These are phyloP conservation scores for Malus hybrid DNA, from an alignment of 331 rosid genomes.

Conservation along the genomic window DNA sequence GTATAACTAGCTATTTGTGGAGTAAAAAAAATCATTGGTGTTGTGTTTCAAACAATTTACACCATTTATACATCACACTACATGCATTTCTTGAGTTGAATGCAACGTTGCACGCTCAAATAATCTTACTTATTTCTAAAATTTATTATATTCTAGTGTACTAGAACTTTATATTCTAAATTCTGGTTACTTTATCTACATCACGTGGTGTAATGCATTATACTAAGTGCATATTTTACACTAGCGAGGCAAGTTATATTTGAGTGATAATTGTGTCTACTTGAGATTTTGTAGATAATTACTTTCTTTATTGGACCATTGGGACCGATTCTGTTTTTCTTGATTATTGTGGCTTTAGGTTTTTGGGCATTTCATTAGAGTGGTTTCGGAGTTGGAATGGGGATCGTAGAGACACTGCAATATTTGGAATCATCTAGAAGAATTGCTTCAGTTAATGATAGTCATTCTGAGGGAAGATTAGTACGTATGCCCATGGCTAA, in stretches of 20 bases:
- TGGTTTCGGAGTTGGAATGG: conserved; percentile 23
- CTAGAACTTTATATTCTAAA: no score
- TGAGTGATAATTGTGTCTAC: neutral
- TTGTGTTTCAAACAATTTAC: neutral
- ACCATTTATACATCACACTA: neutral
- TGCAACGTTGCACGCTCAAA: neutral
- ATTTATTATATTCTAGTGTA: no score
- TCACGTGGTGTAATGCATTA: no score
- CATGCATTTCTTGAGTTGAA: neutral
- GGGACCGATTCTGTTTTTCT: neutral
- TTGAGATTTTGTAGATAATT: neutral
- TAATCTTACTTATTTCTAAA: no score
- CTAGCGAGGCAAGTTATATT: no score
- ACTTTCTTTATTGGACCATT: neutral
- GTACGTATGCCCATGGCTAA: conserved; percentile 30
- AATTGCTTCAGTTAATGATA: conserved; percentile 22
- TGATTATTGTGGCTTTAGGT: neutral
- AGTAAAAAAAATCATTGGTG: no score
- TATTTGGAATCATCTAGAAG: conserved; percentile 21
- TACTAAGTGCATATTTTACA: no score
- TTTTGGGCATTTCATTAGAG: conserved; percentile 2
- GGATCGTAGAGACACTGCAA: conserved; percentile 24
- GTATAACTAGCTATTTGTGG: no score
- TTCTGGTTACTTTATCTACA: no score
- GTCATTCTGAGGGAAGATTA: conserved; percentile 27